Evolutionary conservation across 495 filamentous ascomycete genomes (phyloP), one percentile per base, ranked within the genome.

Genomic region (Podospora australis): DNA sequence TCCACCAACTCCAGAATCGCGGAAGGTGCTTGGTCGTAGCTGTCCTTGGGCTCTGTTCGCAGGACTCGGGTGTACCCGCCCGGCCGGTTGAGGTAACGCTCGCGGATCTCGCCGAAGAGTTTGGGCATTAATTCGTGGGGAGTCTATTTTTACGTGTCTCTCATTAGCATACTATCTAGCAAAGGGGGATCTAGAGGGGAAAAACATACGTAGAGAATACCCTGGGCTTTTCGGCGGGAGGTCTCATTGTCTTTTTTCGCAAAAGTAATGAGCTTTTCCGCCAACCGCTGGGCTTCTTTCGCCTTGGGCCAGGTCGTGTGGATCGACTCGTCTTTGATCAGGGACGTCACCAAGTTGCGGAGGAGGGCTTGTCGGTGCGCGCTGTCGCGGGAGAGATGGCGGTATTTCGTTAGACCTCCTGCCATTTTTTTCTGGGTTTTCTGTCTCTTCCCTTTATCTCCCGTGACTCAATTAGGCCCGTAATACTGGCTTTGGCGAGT

Each of bases 1-100:
- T 98, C 92, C 36, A 97, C 89, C 10, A 98, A 77, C 67, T 97
- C 92, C n/a, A 98, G 79, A 55, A 98, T 94, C 0, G 92, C 92
- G 17, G 81, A 86, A 26, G 81, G 75, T 3, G 87, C 91, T 70
- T 95, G 87, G 62, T 95, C 89, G 60, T 82, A 67, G 22, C 58
- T 78, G 55, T 95, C 88, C 49, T 81, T 69, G 11, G 78, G 80
- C 65, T 96, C 90, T 47, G 92, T 86, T 41, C 88, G 86, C 6
- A 95, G 80, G 3, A 98, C 87, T 14, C 92, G 86, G 13, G 92
- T 98, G 73, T 96, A 98, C 8, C 92, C 92, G 50, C 92, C 91
- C 1, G 86, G 83, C 23, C 92, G 80, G n/a, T 78, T 54, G 35
- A 69, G 68, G 70, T 97, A 98, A 39, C 92, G 86, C 60, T 82